These are phyloP conservation scores for Cryptococcus deneoformans DNA, from an alignment of 1,284 basidiomycete species.

Conservation along the genomic window DNA sequence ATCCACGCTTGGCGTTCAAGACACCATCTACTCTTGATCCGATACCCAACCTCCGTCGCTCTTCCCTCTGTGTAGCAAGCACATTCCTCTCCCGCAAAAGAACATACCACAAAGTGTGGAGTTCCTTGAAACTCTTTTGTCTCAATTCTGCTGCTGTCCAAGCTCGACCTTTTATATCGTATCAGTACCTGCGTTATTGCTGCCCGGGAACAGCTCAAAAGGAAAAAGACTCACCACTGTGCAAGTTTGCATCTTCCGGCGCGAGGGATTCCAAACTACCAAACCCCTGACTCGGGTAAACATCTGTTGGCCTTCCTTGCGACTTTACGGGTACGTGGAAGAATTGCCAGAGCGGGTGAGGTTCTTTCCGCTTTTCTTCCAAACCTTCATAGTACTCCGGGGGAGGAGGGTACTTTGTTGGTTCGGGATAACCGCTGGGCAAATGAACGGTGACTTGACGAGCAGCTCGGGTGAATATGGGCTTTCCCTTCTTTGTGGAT, in stretches of 20 bases:
- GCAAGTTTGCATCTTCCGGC: slow-evolving; percentile 24
- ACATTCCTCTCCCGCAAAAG: slow-evolving; percentile 82
- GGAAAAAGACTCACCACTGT: slow-evolving; percentile 29
- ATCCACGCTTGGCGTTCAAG: slow-evolving; percentile 31
- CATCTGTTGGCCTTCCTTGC: slow-evolving; percentile 8
- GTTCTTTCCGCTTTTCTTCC: slow-evolving; percentile 15
- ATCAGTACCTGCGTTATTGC: no score
- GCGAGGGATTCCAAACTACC: slow-evolving; percentile 28
- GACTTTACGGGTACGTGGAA: slow-evolving; percentile 34
- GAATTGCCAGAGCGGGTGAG: slow-evolving; percentile 49
- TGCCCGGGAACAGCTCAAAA: no score
- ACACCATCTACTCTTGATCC: slow-evolving; percentile 30
- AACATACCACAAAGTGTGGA: slow-evolving; percentile 92
- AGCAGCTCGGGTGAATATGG: slow-evolving; percentile 35
- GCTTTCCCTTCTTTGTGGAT: slow-evolving; percentile 22
- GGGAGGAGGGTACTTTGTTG: slow-evolving; percentile 33
- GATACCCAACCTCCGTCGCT: slow-evolving; percentile 62
- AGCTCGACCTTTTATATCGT: slow-evolving; percentile 61
- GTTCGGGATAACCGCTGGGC: slow-evolving; percentile 39
- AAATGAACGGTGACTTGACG: slow-evolving; percentile 29
- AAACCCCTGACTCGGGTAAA: slow-evolving; percentile 15
- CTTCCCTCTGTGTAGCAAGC: slow-evolving; percentile 79
- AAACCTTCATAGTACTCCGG: slow-evolving; percentile 26
- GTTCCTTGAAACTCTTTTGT: slow-evolving; percentile 82
- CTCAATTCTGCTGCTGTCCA: slow-evolving; percentile 84